Conservation (phyloP, 345 rosid genomes). For the Nephelium lappaceum region DNA sequence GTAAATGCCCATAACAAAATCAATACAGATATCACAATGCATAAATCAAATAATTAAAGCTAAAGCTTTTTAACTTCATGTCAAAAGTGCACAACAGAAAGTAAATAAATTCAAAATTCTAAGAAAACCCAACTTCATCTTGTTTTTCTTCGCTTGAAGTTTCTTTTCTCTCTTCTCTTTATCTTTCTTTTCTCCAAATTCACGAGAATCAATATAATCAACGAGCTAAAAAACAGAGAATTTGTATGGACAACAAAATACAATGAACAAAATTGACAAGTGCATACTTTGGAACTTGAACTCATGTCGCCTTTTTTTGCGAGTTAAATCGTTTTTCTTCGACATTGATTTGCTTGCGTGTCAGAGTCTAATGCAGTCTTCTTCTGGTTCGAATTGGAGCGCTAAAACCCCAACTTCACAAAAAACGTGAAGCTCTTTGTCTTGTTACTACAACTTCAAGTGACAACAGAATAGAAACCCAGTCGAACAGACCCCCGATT, state of each 20-base stretch:
- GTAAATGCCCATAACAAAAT: not conserved
- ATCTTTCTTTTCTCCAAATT: conserved; percentile 74
- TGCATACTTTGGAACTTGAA: conserved; percentile 74
- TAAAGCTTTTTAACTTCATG: not conserved
- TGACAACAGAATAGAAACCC: too few relatives aligned
- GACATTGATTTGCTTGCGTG: conserved; percentile 52
- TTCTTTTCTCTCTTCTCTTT: conserved; percentile 65
- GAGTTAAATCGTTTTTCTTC: conserved; percentile 89
- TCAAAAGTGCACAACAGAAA: too few relatives aligned
- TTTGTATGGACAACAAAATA: not conserved
- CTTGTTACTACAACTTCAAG: too few relatives aligned
- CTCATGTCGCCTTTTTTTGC: conserved; percentile 80
- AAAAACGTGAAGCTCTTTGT: too few relatives aligned
- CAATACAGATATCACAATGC: not conserved
- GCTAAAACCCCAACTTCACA: conserved; percentile 17
- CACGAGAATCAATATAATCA: conserved; percentile 14
- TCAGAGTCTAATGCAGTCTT: not conserved
- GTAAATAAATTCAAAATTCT: not conserved
- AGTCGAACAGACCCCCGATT: too few relatives aligned
- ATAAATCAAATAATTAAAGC: not conserved
- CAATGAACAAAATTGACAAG: not conserved
- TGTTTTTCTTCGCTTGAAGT: conserved; percentile 82
- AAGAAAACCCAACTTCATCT: conserved; percentile 74
- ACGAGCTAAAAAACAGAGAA: not conserved
- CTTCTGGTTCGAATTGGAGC: not conserved